Evolutionary conservation across 805 yeast species (phyloP), one percentile per base, ranked within the genome.

Genomic region (Clavispora vitiphila): DNA sequence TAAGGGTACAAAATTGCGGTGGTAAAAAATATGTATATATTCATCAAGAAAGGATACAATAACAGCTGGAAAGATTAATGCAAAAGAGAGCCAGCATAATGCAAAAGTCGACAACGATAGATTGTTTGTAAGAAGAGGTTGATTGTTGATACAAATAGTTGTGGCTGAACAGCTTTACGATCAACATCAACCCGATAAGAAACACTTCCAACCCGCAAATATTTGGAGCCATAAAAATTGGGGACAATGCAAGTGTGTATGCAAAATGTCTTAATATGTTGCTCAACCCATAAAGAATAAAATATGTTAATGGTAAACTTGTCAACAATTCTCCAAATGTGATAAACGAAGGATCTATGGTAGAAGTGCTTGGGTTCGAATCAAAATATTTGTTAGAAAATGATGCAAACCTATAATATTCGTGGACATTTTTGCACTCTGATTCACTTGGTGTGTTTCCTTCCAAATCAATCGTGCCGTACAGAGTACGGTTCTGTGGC

Each of bases 321-420:
- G 46, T 37, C 8, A 51, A 23, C 16, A 48, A 34, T 7, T 34
- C 36, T 11, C 55, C 55, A 26, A 50, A 51, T 8, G 25, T 39
- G 12, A 38, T 24, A 40, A 50, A 50, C 2, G 53, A 46, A 7
- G 53, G 55, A 30, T 51, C 55, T 9, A 51, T 26, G 14, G 20
- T 22, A n/a, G 41, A 27, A 21, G 39, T 15, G 20, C 34, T 37
- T 10, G 47, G 37, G 8, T 42, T 44, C 20, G 34, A 27, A 38
- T 51, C 55, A 16, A 51, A 44, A 34, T 35, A 50, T 19, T 39
- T 34, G 44, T 51, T 51, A 32, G 51, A 41, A 36, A 53, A 53
- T 14, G 49, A 42, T 6, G 56, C 58, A 34, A 58, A 49, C 10
- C 53, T 45, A 37, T 51, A 51, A 43, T 50, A 60, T 24, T 52